phyloP scores from a whole-genome alignment of 2,329 filamentous ascomycete genomes.

The Eutypella sp. region DNA sequence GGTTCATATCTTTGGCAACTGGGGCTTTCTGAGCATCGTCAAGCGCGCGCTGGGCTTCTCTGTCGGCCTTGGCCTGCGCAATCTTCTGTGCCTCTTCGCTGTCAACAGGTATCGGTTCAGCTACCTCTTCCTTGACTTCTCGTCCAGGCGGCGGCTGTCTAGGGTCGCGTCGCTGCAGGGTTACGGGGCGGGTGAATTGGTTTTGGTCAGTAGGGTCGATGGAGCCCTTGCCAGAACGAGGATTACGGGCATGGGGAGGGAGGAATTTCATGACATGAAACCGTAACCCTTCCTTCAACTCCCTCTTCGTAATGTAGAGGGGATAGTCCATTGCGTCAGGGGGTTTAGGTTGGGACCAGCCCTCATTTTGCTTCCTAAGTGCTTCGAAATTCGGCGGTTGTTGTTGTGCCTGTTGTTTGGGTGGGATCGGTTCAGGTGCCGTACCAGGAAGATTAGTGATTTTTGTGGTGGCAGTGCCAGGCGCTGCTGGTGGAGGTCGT shows the following conservation, averaged over 20 bases:
- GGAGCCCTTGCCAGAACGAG: slow-evolving; percentile 47
- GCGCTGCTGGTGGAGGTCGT: slow-evolving; percentile 29
- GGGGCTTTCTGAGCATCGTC: slow-evolving; percentile 93
- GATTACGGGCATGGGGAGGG: slow-evolving; percentile 45
- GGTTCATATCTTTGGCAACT: slow-evolving; percentile 54
- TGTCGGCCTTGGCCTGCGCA: slow-evolving; percentile 70
- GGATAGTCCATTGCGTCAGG: slow-evolving; percentile 48
- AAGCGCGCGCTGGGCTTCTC: slow-evolving; percentile 78
- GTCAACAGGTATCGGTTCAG: slow-evolving; percentile 40
- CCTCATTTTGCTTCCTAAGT: slow-evolving; percentile 43
- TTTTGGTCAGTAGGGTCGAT: slow-evolving; percentile 65
- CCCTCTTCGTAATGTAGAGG: slow-evolving; percentile 77
- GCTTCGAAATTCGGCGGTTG: slow-evolving; percentile 32
- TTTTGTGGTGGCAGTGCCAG: slow-evolving; percentile 23
- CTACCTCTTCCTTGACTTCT: slow-evolving; percentile 55
- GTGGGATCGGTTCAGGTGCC: slow-evolving; percentile 10
- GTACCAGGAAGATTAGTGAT: slow-evolving; percentile 7
- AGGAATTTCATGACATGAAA: slow-evolving; percentile 81
- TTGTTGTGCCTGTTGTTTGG: slow-evolving; percentile 21
- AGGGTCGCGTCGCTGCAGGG: slow-evolving; percentile 84
- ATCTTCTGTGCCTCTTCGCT: slow-evolving; percentile 57
- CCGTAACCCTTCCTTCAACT: slow-evolving; percentile 72
- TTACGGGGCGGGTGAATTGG: slow-evolving; percentile 82
- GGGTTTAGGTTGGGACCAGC: slow-evolving; percentile 52
- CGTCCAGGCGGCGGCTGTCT: slow-evolving; percentile 61